phyloP scores from a whole-genome alignment of 1,284 basidiomycete genomes.

The Tilletiopsis washingtonensis region DNA sequence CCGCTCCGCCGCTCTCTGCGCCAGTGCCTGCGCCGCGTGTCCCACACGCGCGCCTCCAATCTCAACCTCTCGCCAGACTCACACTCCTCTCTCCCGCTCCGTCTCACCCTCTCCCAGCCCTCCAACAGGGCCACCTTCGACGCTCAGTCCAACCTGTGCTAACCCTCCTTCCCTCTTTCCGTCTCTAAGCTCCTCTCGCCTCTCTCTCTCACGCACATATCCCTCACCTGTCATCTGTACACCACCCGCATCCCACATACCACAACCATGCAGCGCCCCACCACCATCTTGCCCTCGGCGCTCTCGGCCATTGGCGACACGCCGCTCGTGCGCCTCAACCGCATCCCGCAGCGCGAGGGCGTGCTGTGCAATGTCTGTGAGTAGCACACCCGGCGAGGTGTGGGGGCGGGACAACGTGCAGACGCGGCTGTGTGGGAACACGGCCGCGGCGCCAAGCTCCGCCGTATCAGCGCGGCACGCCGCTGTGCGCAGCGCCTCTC shows the following conservation, averaged over 20 bases:
- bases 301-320: conserved; percentile 83
- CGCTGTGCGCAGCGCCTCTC: no score
- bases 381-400: conserved; percentile 45
- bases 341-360: conserved; percentile 65
- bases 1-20: no score
- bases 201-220: background rate
- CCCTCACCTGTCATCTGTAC: background rate
- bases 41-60: background rate
- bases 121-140: background rate
- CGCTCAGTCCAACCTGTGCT: background rate
- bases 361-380: conserved; percentile 82
- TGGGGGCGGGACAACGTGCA: no score
- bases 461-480: no score
- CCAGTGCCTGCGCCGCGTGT: background rate
- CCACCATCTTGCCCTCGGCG: conserved; percentile 49
- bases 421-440: no score
- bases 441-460: no score
- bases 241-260: background rate
- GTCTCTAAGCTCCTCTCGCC: background rate
- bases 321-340: conserved; percentile 77
- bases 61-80: background rate
- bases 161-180: background rate
- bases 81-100: background rate
- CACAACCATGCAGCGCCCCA: background rate
- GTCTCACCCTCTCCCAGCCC: background rate